Evolutionary conservation across 192 early-diverging fungal genomes (phyloP).

Genomic region (Backusella macrospora): DNA sequence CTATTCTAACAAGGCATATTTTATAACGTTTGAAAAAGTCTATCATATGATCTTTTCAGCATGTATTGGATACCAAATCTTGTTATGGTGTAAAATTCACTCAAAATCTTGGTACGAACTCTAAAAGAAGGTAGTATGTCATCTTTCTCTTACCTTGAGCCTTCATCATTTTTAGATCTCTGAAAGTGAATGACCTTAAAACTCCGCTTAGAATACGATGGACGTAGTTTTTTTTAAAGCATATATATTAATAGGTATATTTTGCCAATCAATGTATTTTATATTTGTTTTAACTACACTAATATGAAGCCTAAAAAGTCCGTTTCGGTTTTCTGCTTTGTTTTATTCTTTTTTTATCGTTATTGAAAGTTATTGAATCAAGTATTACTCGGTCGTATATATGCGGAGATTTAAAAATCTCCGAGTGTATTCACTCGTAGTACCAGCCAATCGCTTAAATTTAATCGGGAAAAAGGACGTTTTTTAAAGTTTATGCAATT

Average conservation of each 20-base stretch:
- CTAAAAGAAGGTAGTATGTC: background rate
- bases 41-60: background rate
- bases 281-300: background rate
- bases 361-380: background rate
- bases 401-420: conserved; percentile 11
- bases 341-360: background rate
- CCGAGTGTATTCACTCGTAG: background rate
- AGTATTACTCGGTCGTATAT: background rate
- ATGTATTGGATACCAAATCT: background rate
- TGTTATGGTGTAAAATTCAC: background rate
- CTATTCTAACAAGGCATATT: no score
- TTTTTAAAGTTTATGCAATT: conserved; percentile 19
- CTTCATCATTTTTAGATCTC: conserved; percentile 1
- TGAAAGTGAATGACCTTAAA: background rate
- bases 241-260: background rate
- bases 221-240: background rate
- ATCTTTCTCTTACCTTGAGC: background rate
- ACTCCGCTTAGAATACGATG: background rate
- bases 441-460: conserved; percentile 23
- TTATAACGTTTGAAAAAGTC: no score
- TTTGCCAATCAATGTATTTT: background rate
- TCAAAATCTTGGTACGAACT: no score
- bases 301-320: background rate
- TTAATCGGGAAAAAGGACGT: conserved; percentile 19
- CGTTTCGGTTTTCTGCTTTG: background rate